Percentiles rank a stretch among this genome's conserved stretches.
Evolutionary conservation across 495 filamentous ascomycete species (phyloP).

Genomic region (Neurospora tetraspora): DNA sequence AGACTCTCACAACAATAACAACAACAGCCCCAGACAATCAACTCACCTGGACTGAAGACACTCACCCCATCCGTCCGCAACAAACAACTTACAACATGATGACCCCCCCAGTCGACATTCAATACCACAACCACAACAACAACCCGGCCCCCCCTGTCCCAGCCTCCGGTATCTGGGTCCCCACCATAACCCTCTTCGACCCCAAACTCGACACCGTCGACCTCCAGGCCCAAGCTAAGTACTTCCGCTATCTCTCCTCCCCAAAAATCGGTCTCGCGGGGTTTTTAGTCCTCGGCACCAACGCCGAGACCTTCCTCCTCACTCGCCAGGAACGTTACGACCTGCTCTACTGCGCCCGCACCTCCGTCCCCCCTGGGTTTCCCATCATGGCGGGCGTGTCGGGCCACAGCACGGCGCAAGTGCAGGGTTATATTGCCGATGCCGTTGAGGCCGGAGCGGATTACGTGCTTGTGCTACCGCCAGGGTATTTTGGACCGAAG

Average conservation of each 20-base stretch:
- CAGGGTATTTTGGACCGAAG: conserved; percentile 48
- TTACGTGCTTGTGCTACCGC: conserved; percentile 51
- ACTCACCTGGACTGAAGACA: not conserved
- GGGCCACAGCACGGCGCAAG: conserved; percentile 55
- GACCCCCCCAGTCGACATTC: no score
- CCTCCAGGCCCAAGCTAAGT: conserved; percentile 36
- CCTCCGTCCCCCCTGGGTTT: conserved; percentile 34
- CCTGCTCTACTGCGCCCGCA: conserved; percentile 42
- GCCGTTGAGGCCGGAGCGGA: conserved; percentile 48
- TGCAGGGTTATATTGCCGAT: conserved; percentile 48
- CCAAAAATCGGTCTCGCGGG: conserved; percentile 44
- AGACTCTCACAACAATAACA: not conserved
- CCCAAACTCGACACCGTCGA: conserved; percentile 42
- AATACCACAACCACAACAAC: no score
- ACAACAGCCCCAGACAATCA: not conserved
- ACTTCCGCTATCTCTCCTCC: conserved; percentile 42
- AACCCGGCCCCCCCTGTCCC: conserved; percentile 20
- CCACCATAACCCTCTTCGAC: conserved; percentile 45
- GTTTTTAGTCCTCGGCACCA: conserved; percentile 53
- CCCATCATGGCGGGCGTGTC: conserved; percentile 55
- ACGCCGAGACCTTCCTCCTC: conserved; percentile 56
- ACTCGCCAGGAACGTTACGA: conserved; percentile 48
- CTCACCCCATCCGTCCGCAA: not conserved
- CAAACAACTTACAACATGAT: not conserved
- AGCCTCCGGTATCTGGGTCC: conserved; percentile 33